Conservation (phyloP, 2,329 filamentous ascomycete genomes). For the Xylaria sp. region DNA sequence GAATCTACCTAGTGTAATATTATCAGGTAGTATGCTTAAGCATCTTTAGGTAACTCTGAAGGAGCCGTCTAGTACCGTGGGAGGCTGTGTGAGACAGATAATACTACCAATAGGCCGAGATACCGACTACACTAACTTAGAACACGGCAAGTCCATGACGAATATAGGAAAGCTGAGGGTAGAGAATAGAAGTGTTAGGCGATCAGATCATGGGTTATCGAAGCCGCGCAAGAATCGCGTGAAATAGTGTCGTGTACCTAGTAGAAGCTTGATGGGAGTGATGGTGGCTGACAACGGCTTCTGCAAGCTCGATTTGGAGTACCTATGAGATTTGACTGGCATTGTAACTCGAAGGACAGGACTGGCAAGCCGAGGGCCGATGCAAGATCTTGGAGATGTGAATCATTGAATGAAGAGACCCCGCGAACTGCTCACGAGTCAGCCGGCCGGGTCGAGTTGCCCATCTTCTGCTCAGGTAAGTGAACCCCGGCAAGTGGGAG, state of each 20-base stretch:
- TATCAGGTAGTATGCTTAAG: no score
- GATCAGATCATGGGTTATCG: background rate
- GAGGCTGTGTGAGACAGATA: background rate
- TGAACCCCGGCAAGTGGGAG: slow-evolving; percentile 23
- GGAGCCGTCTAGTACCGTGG: no score
- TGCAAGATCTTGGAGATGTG: slow-evolving; percentile 24
- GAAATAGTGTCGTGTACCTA: background rate
- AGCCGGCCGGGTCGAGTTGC: slow-evolving; percentile 22
- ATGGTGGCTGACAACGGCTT: slow-evolving; percentile 11
- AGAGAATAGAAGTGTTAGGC: background rate
- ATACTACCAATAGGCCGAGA: slow-evolving; percentile 4
- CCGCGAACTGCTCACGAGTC: slow-evolving; percentile 16
- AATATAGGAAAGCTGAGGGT: background rate
- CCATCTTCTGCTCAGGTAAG: slow-evolving; percentile 16
- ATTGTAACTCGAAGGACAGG: slow-evolving; percentile 14
- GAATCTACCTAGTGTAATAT: background rate
- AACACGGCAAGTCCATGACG: background rate
- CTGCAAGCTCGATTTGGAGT: slow-evolving; percentile 18
- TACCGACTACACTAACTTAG: background rate
- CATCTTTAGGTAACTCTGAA: no score
- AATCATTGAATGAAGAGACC: slow-evolving; percentile 6
- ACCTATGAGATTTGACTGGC: slow-evolving; percentile 14
- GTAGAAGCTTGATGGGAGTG: no score
- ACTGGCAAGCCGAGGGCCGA: slow-evolving; percentile 22
- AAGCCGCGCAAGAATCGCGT: slow-evolving; percentile 7